These are phyloP conservation scores for Suzukiozyma palmioleophila DNA, from an alignment of 1,139 yeast genomes.

Conservation along the genomic window DNA sequence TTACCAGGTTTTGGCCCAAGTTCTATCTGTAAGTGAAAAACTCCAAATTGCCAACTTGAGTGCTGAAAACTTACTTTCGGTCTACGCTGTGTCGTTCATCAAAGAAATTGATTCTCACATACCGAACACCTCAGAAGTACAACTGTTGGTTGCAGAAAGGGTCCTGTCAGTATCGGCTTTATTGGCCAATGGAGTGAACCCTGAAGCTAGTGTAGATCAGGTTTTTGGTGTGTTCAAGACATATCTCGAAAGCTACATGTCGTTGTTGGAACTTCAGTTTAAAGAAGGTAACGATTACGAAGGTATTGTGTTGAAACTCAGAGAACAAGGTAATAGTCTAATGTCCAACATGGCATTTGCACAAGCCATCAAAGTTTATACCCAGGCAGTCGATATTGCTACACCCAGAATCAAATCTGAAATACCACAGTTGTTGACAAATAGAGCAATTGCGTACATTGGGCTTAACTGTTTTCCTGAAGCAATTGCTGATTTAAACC, in stretches of 20 bases:
- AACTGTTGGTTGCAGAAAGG: background rate
- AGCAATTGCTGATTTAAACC: conserved; percentile 35
- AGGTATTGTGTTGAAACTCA: conserved; percentile 16
- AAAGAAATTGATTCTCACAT: background rate
- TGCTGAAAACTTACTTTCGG: background rate
- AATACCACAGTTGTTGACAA: conserved; percentile 34
- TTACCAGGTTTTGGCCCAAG: conserved; percentile 13
- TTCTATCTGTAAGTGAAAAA: conserved; percentile 7
- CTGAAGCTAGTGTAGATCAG: conserved; percentile 5
- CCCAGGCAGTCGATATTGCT: conserved; percentile 30
- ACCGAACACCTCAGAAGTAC: background rate
- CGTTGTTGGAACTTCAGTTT: conserved; percentile 4
- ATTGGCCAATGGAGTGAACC: background rate
- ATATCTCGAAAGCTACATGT: conserved; percentile 8
- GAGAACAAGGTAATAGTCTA: conserved; percentile 42
- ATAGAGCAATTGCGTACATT: conserved; percentile 41
- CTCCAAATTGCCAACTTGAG: conserved; percentile 2
- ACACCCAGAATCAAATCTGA: conserved; percentile 13
- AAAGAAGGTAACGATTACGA: conserved; percentile 3
- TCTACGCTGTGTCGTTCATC: conserved; percentile 1
- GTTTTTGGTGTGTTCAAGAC: conserved; percentile 9
- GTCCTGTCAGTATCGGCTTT: background rate
- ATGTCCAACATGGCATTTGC: conserved; percentile 36
- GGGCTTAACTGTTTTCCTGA: conserved; percentile 42
- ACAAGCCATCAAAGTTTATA: conserved; percentile 39